Conservation (phyloP, 2,329 filamentous ascomycete species). For the Ceratocystis lukuohia region DNA sequence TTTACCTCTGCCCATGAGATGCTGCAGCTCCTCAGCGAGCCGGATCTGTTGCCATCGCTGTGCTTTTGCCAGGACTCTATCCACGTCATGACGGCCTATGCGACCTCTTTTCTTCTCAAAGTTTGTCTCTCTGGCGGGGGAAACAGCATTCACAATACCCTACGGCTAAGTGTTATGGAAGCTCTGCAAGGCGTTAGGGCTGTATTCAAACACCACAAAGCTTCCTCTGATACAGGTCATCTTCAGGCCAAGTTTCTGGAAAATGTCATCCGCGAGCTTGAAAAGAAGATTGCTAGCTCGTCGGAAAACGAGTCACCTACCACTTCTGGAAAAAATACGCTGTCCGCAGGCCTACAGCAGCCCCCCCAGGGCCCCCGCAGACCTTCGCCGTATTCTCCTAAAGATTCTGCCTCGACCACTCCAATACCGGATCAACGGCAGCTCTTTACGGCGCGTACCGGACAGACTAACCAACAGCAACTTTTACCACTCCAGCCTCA, state of each 20-base stretch:
- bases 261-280: constrained; percentile 17
- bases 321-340: background rate
- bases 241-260: constrained; percentile 26
- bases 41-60: constrained; percentile 24
- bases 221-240: constrained; percentile 23
- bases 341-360: background rate
- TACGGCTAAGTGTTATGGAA: constrained; percentile 20
- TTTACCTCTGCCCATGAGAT: constrained; percentile 26
- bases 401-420: background rate
- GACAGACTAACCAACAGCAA: background rate
- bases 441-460: background rate
- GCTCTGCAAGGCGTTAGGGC: constrained; percentile 20
- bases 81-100: constrained; percentile 32
- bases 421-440: background rate
- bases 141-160: constrained; percentile 8
- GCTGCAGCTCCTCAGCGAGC: constrained; percentile 25
- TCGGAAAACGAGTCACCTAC: background rate
- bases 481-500: background rate
- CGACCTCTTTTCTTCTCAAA: constrained; percentile 30
- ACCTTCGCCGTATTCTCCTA: background rate
- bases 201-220: constrained; percentile 25
- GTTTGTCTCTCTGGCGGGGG: constrained; percentile 19
- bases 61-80: constrained; percentile 32
- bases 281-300: constrained; percentile 11
- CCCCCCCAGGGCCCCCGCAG: background rate